Conservation (phyloP, 345 rosid species). For the Bruguiera sexangula region DNA sequence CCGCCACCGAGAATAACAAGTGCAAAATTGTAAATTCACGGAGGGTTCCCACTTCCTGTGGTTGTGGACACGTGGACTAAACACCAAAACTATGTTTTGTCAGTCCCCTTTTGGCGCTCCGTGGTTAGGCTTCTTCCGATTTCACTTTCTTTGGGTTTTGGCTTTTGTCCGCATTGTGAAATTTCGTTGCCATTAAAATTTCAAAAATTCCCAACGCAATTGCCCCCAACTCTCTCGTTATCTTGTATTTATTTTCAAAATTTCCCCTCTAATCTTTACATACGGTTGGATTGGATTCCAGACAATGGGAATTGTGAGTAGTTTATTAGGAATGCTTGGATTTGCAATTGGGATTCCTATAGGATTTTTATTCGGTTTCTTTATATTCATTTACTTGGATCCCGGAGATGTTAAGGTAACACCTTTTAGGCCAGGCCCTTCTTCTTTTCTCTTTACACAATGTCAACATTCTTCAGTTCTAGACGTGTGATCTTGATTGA, state of each 20-base stretch:
- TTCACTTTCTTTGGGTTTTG: background rate
- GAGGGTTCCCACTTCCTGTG: no score
- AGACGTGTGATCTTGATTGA: no score
- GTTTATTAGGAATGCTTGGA: constrained; percentile 38
- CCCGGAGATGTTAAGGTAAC: constrained; percentile 32
- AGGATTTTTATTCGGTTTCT: constrained; percentile 37
- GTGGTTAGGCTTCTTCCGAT: background rate
- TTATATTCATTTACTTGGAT: constrained; percentile 28
- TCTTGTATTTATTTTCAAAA: no score
- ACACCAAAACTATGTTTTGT: no score
- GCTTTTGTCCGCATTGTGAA: background rate
- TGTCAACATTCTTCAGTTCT: background rate
- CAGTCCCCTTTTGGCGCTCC: no score
- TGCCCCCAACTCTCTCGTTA: no score
- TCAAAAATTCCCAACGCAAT: no score
- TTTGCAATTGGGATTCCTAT: constrained; percentile 39
- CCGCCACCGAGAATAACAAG: no score
- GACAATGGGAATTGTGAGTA: constrained; percentile 33
- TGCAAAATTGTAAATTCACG: no score
- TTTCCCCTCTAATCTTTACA: background rate
- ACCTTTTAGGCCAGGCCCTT: background rate
- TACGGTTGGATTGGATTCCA: constrained; percentile 1
- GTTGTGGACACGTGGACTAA: no score
- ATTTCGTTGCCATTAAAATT: no score
- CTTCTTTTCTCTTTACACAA: background rate